phyloP scores from a whole-genome alignment of 2,329 filamentous ascomycete species.

The Hymenoscyphus scutula region DNA sequence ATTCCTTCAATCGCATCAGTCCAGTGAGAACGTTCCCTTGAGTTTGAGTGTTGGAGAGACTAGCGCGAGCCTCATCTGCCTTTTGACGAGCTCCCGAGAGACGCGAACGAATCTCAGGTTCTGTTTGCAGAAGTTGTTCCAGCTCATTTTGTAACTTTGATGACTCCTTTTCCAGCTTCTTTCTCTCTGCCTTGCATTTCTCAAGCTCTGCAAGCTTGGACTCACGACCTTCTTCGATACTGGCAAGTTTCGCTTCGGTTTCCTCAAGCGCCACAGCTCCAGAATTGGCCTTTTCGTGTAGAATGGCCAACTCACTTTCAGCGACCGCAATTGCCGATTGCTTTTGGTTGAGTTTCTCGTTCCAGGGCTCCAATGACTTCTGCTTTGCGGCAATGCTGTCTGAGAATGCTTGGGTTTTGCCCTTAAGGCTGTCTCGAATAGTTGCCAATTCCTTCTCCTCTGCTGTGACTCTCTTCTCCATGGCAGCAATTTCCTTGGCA shows the following conservation, averaged over 20 bases:
- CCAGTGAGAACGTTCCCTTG: conserved; percentile 90
- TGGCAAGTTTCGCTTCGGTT: conserved; percentile 72
- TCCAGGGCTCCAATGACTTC: conserved; percentile 94
- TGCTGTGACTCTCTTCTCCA: conserved; percentile 72
- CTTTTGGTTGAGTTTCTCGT: conserved; percentile 94
- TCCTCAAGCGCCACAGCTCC: conserved; percentile 83
- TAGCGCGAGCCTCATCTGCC: conserved; percentile 91
- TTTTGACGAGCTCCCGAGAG: conserved; percentile 90
- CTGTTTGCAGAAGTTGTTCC: conserved; percentile 68
- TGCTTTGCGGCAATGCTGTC: conserved; percentile 91
- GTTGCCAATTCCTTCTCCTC: conserved; percentile 79
- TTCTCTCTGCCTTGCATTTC: conserved; percentile 70
- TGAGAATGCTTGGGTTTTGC: conserved; percentile 92
- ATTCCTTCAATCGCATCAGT: conserved; percentile 91
- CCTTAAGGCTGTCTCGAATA: conserved; percentile 87
- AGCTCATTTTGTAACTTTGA: conserved; percentile 70
- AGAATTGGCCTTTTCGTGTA: conserved; percentile 84
- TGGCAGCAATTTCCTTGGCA: conserved; percentile 66
- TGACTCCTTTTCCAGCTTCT: conserved; percentile 70
- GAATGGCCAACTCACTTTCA: conserved; percentile 88
- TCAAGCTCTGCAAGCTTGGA: conserved; percentile 74
- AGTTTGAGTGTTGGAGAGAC: conserved; percentile 83
- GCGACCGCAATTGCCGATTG: conserved; percentile 91
- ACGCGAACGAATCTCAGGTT: conserved; percentile 78
- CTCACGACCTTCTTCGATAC: conserved; percentile 68